Percentiles rank a stretch among this genome's conserved stretches.
Conservation (phyloP, 176 grass and related monocot species). For the Oryza officinalis region DNA sequence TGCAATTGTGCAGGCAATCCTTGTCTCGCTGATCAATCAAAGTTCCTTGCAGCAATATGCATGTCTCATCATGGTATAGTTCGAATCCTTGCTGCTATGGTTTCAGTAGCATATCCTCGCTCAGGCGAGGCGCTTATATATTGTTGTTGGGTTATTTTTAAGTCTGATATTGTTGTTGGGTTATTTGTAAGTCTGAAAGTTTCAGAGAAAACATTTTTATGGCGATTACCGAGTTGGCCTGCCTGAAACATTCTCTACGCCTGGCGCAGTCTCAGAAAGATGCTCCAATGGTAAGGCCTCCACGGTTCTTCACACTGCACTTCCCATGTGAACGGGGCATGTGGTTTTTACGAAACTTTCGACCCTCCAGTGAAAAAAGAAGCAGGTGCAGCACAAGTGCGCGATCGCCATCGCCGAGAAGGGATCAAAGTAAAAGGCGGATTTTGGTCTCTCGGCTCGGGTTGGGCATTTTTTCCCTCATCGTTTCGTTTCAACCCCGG, state of each 20-base stretch:
- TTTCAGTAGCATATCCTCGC: no score
- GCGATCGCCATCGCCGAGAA: conserved; percentile 15
- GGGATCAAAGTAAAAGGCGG: not conserved
- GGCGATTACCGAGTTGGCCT: not conserved
- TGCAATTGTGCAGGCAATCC: not conserved
- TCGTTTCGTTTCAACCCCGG: conserved; percentile 12
- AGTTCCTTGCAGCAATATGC: not conserved
- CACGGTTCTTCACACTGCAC: not conserved
- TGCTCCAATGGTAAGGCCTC: not conserved
- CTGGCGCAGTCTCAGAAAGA: no score
- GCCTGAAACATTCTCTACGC: not conserved
- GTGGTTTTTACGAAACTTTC: conserved; percentile 2
- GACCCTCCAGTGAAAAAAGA: conserved; percentile 4
- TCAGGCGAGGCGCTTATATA: no score
- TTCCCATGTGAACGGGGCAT: conserved; percentile 30
- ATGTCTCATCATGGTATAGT: not conserved
- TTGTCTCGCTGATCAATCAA: not conserved
- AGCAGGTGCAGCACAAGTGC: not conserved
- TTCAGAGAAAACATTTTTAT: not conserved
- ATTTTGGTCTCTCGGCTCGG: not conserved
- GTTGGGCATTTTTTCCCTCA: not conserved
- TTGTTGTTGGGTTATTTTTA: no score
- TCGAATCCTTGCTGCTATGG: not conserved
- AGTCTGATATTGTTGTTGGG: no score
- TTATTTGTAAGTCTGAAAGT: no score